A percentile compares a stretch with the other conserved stretches of the same genome.
These are phyloP conservation scores for Gaertneriomyces semiglobifer DNA, from an alignment of 192 early-diverging fungal species.

Conservation along the genomic window DNA sequence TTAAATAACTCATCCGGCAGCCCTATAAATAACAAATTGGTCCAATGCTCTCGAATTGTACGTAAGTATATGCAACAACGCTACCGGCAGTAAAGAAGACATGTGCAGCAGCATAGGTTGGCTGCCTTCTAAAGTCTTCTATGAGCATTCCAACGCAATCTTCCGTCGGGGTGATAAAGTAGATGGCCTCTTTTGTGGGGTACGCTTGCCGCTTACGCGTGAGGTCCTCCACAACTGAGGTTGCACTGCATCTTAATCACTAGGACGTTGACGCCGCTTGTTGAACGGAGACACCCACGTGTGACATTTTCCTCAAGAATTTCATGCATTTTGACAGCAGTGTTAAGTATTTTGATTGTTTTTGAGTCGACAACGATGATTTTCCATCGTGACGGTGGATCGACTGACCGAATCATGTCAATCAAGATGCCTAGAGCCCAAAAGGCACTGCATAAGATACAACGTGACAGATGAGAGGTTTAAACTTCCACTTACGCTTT, in stretches of 20 bases:
- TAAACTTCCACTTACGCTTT: conserved; percentile 13
- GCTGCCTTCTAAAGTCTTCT: conserved; percentile 45
- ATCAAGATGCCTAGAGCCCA: conserved; percentile 40
- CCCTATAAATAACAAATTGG: conserved; percentile 34
- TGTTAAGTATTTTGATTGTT: conserved; percentile 67
- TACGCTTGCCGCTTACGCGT: conserved; percentile 52
- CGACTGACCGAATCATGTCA: conserved; percentile 73
- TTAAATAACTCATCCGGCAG: conserved; percentile 61
- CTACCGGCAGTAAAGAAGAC: conserved; percentile 45
- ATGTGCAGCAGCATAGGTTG: conserved; percentile 52
- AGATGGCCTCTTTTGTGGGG: conserved; percentile 58
- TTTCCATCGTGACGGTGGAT: conserved; percentile 75
- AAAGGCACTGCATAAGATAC: neutral
- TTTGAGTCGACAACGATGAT: conserved; percentile 76
- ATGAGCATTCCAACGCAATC: conserved; percentile 46
- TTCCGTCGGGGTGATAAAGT: conserved; percentile 50
- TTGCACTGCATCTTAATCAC: neutral
- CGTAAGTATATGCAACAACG: conserved; percentile 1
- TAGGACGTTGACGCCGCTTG: neutral
- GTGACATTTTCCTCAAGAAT: conserved; percentile 76
- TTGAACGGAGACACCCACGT: conserved; percentile 32
- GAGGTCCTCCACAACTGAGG: conserved; percentile 55
- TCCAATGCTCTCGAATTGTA: conserved; percentile 8
- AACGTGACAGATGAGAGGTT: neutral
- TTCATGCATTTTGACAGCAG: conserved; percentile 74